A percentile compares a stretch with the other conserved stretches of the same genome.
phyloP scores from a whole-genome alignment of 768 basidiomycete species.

The Leccinum barrowsii region DNA sequence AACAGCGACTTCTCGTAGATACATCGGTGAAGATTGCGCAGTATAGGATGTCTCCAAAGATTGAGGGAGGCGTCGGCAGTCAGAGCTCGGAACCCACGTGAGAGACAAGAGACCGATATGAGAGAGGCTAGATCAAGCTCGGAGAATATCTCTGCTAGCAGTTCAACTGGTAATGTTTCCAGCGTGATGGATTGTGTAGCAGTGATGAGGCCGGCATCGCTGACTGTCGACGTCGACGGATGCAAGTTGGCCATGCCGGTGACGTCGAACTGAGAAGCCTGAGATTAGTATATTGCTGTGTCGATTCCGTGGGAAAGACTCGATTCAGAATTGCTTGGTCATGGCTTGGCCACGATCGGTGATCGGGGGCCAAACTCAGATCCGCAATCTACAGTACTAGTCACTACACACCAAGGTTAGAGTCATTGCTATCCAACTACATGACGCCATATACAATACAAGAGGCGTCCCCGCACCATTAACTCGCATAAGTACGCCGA shows the following conservation, averaged over 20 bases:
- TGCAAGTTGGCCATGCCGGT: not conserved
- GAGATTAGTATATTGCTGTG: not conserved
- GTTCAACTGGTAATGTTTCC: constrained; percentile 68
- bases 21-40: constrained; percentile 46
- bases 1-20: constrained; percentile 50
- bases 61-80: constrained; percentile 64
- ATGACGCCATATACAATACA: not conserved
- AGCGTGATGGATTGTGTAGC: constrained; percentile 16
- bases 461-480: not conserved
- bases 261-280: not conserved
- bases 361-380: not conserved
- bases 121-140: constrained; percentile 66
- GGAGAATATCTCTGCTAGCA: constrained; percentile 67
- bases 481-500: not conserved
- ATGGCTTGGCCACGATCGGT: not conserved
- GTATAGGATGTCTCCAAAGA: constrained; percentile 72
- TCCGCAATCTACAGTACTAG: not conserved
- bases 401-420: not conserved
- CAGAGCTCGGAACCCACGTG: constrained; percentile 53
- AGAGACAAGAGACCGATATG: constrained; percentile 56
- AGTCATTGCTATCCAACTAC: not conserved
- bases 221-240: not conserved
- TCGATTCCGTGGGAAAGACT: not conserved
- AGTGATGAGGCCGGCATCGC: not conserved
- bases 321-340: not conserved